Percentiles rank a stretch among this genome's conserved stretches.
phyloP scores from a whole-genome alignment of 768 basidiomycete species.

The Dendrothele bispora region DNA sequence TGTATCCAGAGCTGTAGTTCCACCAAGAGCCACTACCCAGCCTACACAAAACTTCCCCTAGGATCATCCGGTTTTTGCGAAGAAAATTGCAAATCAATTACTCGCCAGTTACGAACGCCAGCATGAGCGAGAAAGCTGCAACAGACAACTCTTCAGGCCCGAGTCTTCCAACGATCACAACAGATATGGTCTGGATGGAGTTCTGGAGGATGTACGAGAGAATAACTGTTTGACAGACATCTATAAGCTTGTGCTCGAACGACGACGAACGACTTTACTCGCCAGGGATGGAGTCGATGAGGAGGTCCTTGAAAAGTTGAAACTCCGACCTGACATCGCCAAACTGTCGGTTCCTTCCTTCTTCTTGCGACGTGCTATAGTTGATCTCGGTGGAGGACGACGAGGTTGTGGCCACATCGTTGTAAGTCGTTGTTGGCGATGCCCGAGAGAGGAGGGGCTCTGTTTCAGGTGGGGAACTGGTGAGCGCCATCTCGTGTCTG shows the following conservation, averaged over 20 bases:
- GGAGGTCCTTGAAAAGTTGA: conserved; percentile 45
- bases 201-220: conserved; percentile 73
- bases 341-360: conserved; percentile 20
- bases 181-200: conserved; percentile 66
- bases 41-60: conserved; percentile 48
- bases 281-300: conserved; percentile 63
- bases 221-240: conserved; percentile 51
- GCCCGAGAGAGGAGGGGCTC: conserved; percentile 25
- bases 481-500: too few relatives aligned
- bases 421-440: neutral
- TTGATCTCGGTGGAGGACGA: conserved; percentile 18
- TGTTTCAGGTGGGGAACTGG: conserved; percentile 23
- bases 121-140: conserved; percentile 73
- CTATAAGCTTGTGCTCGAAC: neutral
- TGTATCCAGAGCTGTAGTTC: conserved; percentile 78
- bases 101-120: conserved; percentile 79
- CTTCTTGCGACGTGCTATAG: conserved; percentile 22
- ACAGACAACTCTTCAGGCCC: conserved; percentile 71
- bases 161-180: conserved; percentile 64
- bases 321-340: conserved; percentile 11
- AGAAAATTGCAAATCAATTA: conserved; percentile 28
- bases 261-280: conserved; percentile 17
- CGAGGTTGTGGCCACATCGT: conserved; percentile 3
- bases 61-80: conserved; percentile 45
- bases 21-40: conserved; percentile 76